Percentiles rank a stretch among this genome's conserved stretches.
phyloP scores from a whole-genome alignment of 805 yeast genomes.

The Nematodospora valgi region DNA sequence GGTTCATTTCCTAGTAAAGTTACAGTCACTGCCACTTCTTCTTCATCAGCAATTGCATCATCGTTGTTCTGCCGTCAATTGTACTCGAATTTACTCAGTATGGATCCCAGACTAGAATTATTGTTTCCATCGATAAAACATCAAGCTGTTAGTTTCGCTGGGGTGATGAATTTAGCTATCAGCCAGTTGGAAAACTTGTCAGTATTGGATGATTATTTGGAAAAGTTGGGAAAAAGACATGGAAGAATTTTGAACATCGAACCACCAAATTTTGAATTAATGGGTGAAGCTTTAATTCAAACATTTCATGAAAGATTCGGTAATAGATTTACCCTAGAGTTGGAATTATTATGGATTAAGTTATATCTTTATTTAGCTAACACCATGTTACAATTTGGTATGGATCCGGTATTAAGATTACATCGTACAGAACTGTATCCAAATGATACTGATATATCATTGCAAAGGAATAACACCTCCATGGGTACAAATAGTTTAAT shows the following conservation, averaged over 20 bases:
- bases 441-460: too few species aligned
- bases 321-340: conserved; percentile 48
- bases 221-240: conserved; percentile 69
- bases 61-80: conserved; percentile 74
- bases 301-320: conserved; percentile 67
- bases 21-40: conserved; percentile 1
- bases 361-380: conserved; percentile 67
- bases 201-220: conserved; percentile 55
- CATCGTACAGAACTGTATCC: too few species aligned
- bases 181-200: conserved; percentile 58
- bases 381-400: conserved; percentile 58
- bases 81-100: conserved; percentile 62
- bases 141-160: conserved; percentile 79
- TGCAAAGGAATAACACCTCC: too few species aligned
- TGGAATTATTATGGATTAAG: conserved; percentile 70
- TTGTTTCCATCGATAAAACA: conserved; percentile 72
- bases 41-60: conserved; percentile 23
- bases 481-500: too few species aligned
- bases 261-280: conserved; percentile 59
- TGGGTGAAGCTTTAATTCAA: conserved; percentile 70
- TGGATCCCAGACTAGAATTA: conserved; percentile 58
- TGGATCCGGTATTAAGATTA: conserved; percentile 39
- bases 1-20: conserved; percentile 12
- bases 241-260: conserved; percentile 73
- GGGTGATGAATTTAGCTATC: conserved; percentile 68